These are phyloP conservation scores for Cucurbita pepo DNA, from an alignment of 306 rosid species.

Conservation along the genomic window DNA sequence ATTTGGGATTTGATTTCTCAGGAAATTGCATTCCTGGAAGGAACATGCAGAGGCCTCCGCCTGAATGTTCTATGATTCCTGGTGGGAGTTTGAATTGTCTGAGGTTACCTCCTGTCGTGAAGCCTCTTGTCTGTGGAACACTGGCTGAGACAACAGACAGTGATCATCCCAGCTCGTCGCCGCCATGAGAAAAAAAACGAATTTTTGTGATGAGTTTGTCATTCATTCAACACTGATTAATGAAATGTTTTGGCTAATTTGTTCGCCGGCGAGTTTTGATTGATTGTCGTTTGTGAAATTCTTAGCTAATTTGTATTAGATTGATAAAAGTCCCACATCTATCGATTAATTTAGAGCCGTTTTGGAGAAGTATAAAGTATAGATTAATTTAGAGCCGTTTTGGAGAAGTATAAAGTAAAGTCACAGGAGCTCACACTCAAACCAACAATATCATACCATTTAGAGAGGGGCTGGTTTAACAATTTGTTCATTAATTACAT, in stretches of 20 bases:
- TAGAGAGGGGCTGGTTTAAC: too few relatives aligned
- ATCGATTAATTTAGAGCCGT: too few relatives aligned
- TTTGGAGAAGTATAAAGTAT: too few relatives aligned
- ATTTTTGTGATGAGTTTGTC: background rate
- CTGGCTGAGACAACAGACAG: slow-evolving; percentile 8
- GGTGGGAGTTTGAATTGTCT: slow-evolving; percentile 67
- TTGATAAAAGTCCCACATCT: too few relatives aligned
- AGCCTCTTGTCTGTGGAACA: slow-evolving; percentile 59
- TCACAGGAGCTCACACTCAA: too few relatives aligned
- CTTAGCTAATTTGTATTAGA: too few relatives aligned
- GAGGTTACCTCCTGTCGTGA: slow-evolving; percentile 52
- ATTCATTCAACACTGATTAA: background rate
- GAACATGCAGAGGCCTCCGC: slow-evolving; percentile 72
- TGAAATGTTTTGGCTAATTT: background rate
- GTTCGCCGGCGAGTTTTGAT: background rate
- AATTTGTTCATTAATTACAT: too few relatives aligned
- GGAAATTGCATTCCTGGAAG: slow-evolving; percentile 77
- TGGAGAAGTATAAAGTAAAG: too few relatives aligned
- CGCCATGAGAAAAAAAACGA: background rate
- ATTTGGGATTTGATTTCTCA: slow-evolving; percentile 80
- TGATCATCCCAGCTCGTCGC: slow-evolving; percentile 16
- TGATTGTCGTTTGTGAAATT: background rate
- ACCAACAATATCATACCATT: too few relatives aligned
- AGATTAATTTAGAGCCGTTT: too few relatives aligned
- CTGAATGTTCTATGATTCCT: slow-evolving; percentile 72